phyloP scores from a whole-genome alignment of 2,329 filamentous ascomycete genomes.

The Cercospora janseana region DNA sequence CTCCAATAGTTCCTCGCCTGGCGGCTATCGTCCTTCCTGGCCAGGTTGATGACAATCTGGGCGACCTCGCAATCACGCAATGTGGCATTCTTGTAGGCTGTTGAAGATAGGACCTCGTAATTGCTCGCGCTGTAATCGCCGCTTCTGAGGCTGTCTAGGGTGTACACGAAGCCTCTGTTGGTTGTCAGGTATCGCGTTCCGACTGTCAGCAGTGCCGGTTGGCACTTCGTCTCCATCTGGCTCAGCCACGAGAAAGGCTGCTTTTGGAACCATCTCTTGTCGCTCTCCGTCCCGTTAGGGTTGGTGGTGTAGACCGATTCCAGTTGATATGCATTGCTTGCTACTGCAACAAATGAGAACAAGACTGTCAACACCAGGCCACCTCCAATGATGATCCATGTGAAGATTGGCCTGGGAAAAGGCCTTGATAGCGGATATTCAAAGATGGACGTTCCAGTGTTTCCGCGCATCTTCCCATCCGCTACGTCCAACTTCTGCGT shows the following conservation, averaged over 20 bases:
- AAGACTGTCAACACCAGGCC: conserved; percentile 6
- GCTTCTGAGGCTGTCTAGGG: conserved; percentile 6
- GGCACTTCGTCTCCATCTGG: conserved; percentile 14
- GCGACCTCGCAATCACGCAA: conserved; percentile 8
- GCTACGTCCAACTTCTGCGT: too few species aligned
- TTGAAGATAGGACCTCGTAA: conserved; percentile 8
- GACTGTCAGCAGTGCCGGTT: conserved; percentile 11
- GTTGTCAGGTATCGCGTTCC: conserved; percentile 13
- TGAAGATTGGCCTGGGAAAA: conserved; percentile 5
- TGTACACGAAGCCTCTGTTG: conserved; percentile 11
- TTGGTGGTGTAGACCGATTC: conserved; percentile 13
- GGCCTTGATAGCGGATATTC: conserved; percentile 12
- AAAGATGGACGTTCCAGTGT: conserved; percentile 10
- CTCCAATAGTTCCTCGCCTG: conserved; percentile 9
- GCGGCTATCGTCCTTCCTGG: conserved; percentile 1
- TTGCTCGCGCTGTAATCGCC: neutral
- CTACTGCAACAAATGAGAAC: conserved; percentile 16
- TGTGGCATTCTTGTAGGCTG: conserved; percentile 8
- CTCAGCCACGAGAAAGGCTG: conserved; percentile 14
- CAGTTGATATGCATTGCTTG: conserved; percentile 15
- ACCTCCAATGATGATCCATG: conserved; percentile 5
- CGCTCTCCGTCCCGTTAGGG: conserved; percentile 10
- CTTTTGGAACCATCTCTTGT: conserved; percentile 14
- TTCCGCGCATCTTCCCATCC: too few species aligned
- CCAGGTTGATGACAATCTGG: conserved; percentile 12